phyloP scores from a whole-genome alignment of 73 alveolate species.

The Tetrahymena thermophila region DNA sequence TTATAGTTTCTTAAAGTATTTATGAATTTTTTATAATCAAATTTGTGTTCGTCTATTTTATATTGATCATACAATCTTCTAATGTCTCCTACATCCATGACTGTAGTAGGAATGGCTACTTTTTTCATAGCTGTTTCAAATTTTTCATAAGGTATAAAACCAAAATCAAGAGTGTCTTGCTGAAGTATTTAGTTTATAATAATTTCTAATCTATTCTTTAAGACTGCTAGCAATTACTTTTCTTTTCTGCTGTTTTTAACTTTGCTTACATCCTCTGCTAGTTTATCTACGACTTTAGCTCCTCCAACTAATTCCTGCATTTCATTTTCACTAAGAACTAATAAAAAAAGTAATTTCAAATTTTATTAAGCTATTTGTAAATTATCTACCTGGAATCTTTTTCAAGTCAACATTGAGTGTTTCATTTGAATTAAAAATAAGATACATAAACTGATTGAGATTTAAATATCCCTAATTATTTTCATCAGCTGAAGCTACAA shows the following conservation, averaged over 20 bases:
- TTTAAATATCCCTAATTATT: slow-evolving; percentile 68
- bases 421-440: slow-evolving; percentile 69
- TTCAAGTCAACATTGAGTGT: slow-evolving; percentile 60
- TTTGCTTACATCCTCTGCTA: slow-evolving; percentile 38
- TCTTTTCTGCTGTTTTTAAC: slow-evolving; percentile 38
- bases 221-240: slow-evolving; percentile 27
- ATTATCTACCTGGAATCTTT: slow-evolving; percentile 13
- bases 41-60: slow-evolving; percentile 15
- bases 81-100: slow-evolving; percentile 1
- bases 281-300: slow-evolving; percentile 26
- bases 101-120: neutral
- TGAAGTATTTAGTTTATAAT: neutral
- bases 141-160: slow-evolving; percentile 7
- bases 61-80: slow-evolving; percentile 10
- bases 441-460: slow-evolving; percentile 83
- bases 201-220: slow-evolving; percentile 42
- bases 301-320: slow-evolving; percentile 4
- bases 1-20: slow-evolving; percentile 4
- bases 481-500: slow-evolving; percentile 82
- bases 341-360: neutral
- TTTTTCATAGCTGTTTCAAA: slow-evolving; percentile 24
- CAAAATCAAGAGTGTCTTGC: slow-evolving; percentile 12
- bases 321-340: slow-evolving; percentile 28
- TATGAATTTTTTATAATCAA: slow-evolving; percentile 34
- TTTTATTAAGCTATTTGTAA: neutral